These are phyloP conservation scores for Phylloporus sp. DNA, from an alignment of 1,284 basidiomycete genomes.

Conservation along the genomic window DNA sequence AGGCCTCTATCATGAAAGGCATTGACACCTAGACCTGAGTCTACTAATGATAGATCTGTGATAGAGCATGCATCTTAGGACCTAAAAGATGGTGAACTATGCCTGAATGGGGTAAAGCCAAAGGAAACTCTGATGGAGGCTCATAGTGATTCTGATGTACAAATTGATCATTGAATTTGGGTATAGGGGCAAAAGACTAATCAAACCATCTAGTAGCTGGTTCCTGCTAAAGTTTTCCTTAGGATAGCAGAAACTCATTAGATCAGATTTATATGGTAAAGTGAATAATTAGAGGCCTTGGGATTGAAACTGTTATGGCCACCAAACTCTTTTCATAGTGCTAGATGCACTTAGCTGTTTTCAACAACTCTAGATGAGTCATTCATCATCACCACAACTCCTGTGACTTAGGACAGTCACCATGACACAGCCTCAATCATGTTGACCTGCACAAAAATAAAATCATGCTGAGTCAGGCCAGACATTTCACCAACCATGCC, in stretches of 20 bases:
- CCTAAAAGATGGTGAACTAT: slow-evolving; percentile 71
- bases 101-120: slow-evolving; percentile 67
- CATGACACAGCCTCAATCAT: too few relatives aligned
- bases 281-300: slow-evolving; percentile 69
- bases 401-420: too few relatives aligned
- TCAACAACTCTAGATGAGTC: too few relatives aligned
- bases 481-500: too few relatives aligned
- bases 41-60: slow-evolving; percentile 57
- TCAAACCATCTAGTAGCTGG: slow-evolving; percentile 71
- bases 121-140: slow-evolving; percentile 69
- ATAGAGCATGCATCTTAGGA: slow-evolving; percentile 65
- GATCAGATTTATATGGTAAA: slow-evolving; percentile 70
- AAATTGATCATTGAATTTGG: slow-evolving; percentile 71
- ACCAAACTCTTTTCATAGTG: too few relatives aligned
- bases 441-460: too few relatives aligned
- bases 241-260: slow-evolving; percentile 67
- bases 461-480: too few relatives aligned
- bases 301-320: slow-evolving; percentile 59
- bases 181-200: slow-evolving; percentile 71
- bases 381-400: too few relatives aligned
- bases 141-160: slow-evolving; percentile 67
- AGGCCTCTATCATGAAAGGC: slow-evolving; percentile 37
- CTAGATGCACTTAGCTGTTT: too few relatives aligned
- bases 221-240: slow-evolving; percentile 70
- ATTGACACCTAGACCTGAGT: slow-evolving; percentile 56